phyloP scores from a whole-genome alignment of 2,329 filamentous ascomycete genomes.

The Rosellinia necatrix region DNA sequence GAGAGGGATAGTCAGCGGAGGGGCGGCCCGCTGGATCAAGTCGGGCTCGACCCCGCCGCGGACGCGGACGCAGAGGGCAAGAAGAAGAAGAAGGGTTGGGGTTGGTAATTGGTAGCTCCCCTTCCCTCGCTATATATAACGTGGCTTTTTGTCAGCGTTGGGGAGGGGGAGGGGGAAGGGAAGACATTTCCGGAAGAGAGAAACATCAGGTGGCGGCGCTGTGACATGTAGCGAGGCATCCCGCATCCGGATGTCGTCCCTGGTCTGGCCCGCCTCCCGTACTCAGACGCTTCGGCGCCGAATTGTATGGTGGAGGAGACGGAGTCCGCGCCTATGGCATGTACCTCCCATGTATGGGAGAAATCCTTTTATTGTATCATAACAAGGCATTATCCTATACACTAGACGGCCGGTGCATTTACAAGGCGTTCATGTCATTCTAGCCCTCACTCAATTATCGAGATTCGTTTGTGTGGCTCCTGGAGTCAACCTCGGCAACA shows the following conservation, averaged over 20 bases:
- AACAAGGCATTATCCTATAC: conserved; percentile 14
- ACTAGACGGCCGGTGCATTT: conserved; percentile 17
- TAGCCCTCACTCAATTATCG: not conserved
- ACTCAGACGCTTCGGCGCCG: too few species aligned
- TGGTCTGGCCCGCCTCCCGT: too few species aligned
- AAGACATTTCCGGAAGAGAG: too few species aligned
- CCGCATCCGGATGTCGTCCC: too few species aligned
- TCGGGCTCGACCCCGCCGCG: conserved; percentile 46
- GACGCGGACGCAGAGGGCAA: conserved; percentile 33
- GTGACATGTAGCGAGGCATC: too few species aligned
- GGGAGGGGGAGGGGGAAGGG: too few species aligned
- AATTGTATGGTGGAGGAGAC: too few species aligned
- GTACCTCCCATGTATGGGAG: not conserved
- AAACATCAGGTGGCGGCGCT: too few species aligned
- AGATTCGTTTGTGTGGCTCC: not conserved
- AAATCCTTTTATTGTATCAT: conserved; percentile 11
- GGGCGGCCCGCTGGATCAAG: conserved; percentile 56
- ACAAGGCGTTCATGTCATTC: conserved; percentile 16
- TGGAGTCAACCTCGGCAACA: too few species aligned
- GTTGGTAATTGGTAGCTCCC: conserved; percentile 44
- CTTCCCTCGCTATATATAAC: too few species aligned
- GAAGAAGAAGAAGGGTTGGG: conserved; percentile 57
- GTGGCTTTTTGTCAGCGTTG: too few species aligned
- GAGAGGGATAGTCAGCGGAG: conserved; percentile 56
- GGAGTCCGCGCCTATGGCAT: too few species aligned